A percentile compares a stretch with the other conserved stretches of the same genome.
Conservation (phyloP, 2,329 filamentous ascomycete species). For the Botryosphaeria dothidea region DNA sequence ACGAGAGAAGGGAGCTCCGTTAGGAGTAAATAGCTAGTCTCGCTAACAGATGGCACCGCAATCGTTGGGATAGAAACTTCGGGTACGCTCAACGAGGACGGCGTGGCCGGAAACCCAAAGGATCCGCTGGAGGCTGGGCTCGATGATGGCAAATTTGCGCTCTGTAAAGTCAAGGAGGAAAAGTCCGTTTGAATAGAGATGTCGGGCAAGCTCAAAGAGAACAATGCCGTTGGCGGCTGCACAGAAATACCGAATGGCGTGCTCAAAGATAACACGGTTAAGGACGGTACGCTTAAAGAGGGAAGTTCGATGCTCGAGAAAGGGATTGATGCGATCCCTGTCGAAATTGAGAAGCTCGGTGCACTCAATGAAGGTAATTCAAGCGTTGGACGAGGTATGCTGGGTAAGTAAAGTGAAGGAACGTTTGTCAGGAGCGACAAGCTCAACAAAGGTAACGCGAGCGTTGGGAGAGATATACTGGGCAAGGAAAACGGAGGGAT, state of each 20-base stretch:
- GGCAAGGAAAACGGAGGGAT: not conserved
- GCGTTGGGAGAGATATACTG: not conserved
- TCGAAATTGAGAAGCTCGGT: not conserved
- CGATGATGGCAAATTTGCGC: no score
- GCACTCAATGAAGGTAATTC: not conserved
- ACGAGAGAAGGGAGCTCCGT: not conserved
- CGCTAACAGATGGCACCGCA: not conserved
- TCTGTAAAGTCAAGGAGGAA: no score
- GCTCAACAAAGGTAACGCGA: not conserved
- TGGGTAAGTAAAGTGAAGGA: not conserved
- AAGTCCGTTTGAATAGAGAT: no score
- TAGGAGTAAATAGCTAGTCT: not conserved
- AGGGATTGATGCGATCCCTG: no score
- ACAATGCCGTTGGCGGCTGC: no score
- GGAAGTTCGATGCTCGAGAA: not conserved
- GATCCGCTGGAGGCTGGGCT: no score
- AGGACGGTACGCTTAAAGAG: not conserved
- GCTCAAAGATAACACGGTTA: not conserved
- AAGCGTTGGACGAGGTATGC: not conserved
- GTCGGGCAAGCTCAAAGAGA: no score
- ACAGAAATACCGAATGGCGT: not conserved
- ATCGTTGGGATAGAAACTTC: no score
- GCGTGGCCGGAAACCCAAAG: no score
- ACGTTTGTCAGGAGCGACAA: not conserved
- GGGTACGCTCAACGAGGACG: no score